Base-by-base conservation (phyloP, 768 basidiomycete species). In the Termitomyces titanicus region DNA sequence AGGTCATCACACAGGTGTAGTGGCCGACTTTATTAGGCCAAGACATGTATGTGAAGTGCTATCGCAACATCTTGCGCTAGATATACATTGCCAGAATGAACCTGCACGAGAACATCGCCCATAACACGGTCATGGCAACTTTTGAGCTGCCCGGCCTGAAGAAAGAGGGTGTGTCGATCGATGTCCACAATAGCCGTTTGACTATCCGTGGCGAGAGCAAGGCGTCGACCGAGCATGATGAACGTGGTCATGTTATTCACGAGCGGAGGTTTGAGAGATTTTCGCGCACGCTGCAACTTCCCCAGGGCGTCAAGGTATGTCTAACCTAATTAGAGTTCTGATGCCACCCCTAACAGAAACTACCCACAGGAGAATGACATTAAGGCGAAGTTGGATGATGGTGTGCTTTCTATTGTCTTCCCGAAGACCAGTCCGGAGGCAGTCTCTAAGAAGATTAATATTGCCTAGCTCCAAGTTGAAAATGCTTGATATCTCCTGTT, bases 121-220 rank as follows among this genome's bases (percentile, higher is more conserved):
- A 63, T 13, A 75, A 76, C 55, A 57, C 60, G 22, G 74, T 82
- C 38, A 79, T 76, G 1, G 81, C 79, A 10, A 74, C 75, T 8
- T 80, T 85, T 53, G 84, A 84, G 61, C 64, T 82, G 1, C 82
- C 83, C 8, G 81, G 83, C 6, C 61, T 83, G 51, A 77, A 72
- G 49, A 78, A 79, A 49, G 74, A 79, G 42, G 70, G 74, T 48
- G 71, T 83, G 31, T 61, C 67, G 29, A 77, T 83, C 47, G 74
- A 82, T 51, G 63, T 82, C 18, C 72, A 74, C 42, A 72, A 79
- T 56, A 71, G 74, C 56, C 73, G 70, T 33, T 67, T 85, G 50
- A 78, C 70, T 1, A 68, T 85, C 38, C 75, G 78, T 9, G 80
- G 79, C 31, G 74, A 82, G 63, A 69, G 60, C 27, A 65, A 67